Base-by-base conservation (phyloP, 345 rosid genomes). In the Linum lewisii region DNA sequence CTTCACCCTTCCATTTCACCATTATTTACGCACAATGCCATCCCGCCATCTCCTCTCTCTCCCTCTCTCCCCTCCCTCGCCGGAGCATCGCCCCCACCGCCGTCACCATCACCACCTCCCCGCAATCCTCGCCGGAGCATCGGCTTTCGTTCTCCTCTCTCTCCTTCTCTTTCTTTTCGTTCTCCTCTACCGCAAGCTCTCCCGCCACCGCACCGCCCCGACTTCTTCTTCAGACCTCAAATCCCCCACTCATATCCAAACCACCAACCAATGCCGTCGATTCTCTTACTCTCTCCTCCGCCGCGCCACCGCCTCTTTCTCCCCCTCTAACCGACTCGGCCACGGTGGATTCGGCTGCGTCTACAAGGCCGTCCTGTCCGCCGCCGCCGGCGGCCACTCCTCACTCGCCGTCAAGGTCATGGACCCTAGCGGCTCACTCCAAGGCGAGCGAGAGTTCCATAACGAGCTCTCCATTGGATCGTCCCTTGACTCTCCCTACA, bases 381-480 rank as follows among this genome's bases (percentile, higher is more conserved):
- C 50, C 29, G 71, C 56, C n/a, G n/a, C n/a, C n/a, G n/a, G n/a
- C n/a, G n/a, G n/a, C n/a, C n/a, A n/a, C 56, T 21, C 24, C 56
- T 21, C 22, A 24, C 56, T 29, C 56, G 56, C 56, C 56, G 56
- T 52, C 24, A 83, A 86, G 54, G 68, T 86, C 24, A 84, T 86
- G 80, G 83, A 86, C 61, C 69, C 80, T 0, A 56, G 66, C 0
- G 84, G 83, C 16, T 83, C 87, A 0, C 62, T 86, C 9, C 94
- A 86, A 61, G 89, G 94, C 21, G 87, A 83, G 73, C 81, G 85
- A 2, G 94, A 86, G 82, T 86, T 86, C 64, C 89, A 83, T 59
- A 86, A 83, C 75, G 94, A 86, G 74, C 82, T 52, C 23, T 19
- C 56, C 56, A 19, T 52, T 24, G 56, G 24, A 19, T 52, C 56